Conservation (phyloP, 148 eudicot genomes). For the Rhododendron williamsianum region DNA sequence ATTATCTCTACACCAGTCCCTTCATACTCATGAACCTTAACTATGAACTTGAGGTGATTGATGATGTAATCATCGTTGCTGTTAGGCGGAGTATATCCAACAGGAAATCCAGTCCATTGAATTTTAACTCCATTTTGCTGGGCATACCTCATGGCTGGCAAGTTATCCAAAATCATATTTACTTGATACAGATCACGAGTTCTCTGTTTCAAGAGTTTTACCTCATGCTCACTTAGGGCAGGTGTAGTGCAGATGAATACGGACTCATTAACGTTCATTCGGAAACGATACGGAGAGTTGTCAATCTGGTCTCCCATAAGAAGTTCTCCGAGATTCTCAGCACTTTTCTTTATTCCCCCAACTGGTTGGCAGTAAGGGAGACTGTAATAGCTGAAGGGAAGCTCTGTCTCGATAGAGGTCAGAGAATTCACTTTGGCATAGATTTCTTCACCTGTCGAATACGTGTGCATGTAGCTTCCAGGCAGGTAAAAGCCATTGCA, state of each 20-base stretch:
- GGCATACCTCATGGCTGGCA: constrained; percentile 65
- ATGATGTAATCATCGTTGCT: constrained; percentile 49
- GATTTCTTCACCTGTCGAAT: constrained; percentile 36
- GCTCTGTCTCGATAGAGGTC: constrained; percentile 69
- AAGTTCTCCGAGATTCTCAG: constrained; percentile 79
- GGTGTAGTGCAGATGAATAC: constrained; percentile 47
- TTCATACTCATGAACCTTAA: constrained; percentile 64
- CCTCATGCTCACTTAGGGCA: constrained; percentile 46
- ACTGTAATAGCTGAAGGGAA: constrained; percentile 75
- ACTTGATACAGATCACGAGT: constrained; percentile 67
- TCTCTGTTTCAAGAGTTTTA: constrained; percentile 64
- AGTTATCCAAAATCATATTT: constrained; percentile 61
- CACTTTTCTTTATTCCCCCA: constrained; percentile 57
- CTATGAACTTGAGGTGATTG: constrained; percentile 59
- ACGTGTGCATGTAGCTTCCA: constrained; percentile 64
- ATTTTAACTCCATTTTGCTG: constrained; percentile 41
- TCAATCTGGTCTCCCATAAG: constrained; percentile 79
- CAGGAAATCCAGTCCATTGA: constrained; percentile 67
- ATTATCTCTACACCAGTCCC: constrained; percentile 48
- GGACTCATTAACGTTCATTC: constrained; percentile 58
- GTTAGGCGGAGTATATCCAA: constrained; percentile 45
- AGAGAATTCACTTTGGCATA: constrained; percentile 67
- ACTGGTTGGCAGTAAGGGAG: constrained; percentile 62
- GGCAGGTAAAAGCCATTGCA: constrained; percentile 67
- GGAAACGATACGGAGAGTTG: constrained; percentile 64